A percentile compares a stretch with the other conserved stretches of the same genome.
Evolutionary conservation across 2,329 filamentous ascomycete genomes (phyloP).

Genomic region (Endocalyx cinctus): DNA sequence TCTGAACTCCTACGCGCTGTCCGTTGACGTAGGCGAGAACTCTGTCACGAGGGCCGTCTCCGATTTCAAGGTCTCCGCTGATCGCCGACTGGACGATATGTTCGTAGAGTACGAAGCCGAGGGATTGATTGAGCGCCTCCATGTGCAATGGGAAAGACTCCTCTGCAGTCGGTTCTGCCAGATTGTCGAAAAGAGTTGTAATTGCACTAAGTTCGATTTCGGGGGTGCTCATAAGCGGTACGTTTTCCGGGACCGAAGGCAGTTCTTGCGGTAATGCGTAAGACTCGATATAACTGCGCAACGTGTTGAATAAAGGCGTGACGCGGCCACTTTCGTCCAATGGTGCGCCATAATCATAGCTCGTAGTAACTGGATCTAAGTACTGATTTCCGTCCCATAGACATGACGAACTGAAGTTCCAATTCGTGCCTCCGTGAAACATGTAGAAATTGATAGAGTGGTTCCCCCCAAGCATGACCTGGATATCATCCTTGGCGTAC

Average conservation of each 20-base stretch:
- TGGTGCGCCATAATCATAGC: slow-evolving; percentile 43
- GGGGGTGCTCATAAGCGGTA: slow-evolving; percentile 23
- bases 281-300: slow-evolving; percentile 29
- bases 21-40: slow-evolving; percentile 40
- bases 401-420: slow-evolving; percentile 38
- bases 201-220: slow-evolving; percentile 31
- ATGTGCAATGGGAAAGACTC: slow-evolving; percentile 29
- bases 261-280: slow-evolving; percentile 27
- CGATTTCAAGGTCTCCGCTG: slow-evolving; percentile 28
- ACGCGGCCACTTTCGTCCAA: slow-evolving; percentile 40
- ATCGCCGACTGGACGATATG: slow-evolving; percentile 19
- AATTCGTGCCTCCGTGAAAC: slow-evolving; percentile 45
- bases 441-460: slow-evolving; percentile 41
- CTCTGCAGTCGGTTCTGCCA: slow-evolving; percentile 14
- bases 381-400: slow-evolving; percentile 26
- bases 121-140: slow-evolving; percentile 36
- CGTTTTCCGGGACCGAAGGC: slow-evolving; percentile 25
- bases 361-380: slow-evolving; percentile 32
- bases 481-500: slow-evolving; percentile 22
- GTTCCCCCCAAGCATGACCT: slow-evolving; percentile 27
- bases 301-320: slow-evolving; percentile 32
- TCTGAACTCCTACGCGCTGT: slow-evolving; percentile 33
- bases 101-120: slow-evolving; percentile 37
- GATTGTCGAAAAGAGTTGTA: slow-evolving; percentile 28
- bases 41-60: slow-evolving; percentile 36